Evolutionary conservation across 2,329 filamentous ascomycete species (phyloP).

Genomic region (Scedosporium apiospermum): DNA sequence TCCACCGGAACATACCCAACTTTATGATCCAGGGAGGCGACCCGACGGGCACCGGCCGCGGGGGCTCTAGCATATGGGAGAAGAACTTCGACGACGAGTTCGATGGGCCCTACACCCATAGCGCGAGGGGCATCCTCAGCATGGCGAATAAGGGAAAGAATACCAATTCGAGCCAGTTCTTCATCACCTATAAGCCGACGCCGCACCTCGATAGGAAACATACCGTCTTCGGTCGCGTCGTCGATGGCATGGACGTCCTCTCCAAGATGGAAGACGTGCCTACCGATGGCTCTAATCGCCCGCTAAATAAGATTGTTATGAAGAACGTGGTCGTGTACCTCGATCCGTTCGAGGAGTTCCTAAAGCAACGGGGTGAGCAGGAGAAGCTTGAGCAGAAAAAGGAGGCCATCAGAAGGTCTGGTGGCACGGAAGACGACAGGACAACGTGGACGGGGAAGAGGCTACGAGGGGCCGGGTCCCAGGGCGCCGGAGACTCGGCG

Average conservation of each 20-base stretch:
- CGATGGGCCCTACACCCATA: slow-evolving; percentile 79
- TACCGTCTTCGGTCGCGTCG: slow-evolving; percentile 86
- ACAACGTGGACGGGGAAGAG: slow-evolving; percentile 96
- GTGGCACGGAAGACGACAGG: slow-evolving; percentile 76
- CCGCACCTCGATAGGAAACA: slow-evolving; percentile 91
- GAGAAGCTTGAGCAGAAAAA: slow-evolving; percentile 49
- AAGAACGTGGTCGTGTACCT: slow-evolving; percentile 78
- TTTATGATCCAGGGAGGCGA: slow-evolving; percentile 99
- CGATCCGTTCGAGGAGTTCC: slow-evolving; percentile 91
- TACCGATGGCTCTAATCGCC: slow-evolving; percentile 66
- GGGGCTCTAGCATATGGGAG: slow-evolving; percentile 86
- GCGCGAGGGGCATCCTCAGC: slow-evolving; percentile 66
- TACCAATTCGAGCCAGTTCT: slow-evolving; percentile 91
- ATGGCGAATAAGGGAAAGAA: slow-evolving; percentile 99
- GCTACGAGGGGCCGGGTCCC: slow-evolving; percentile 57
- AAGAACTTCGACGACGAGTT: slow-evolving; percentile 93
- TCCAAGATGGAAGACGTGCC: slow-evolving; percentile 67
- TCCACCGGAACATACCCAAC: slow-evolving; percentile 88
- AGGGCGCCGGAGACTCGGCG: slow-evolving; percentile 32
- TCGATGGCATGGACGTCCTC: slow-evolving; percentile 65
- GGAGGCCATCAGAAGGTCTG: slow-evolving; percentile 52
- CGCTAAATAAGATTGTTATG: slow-evolving; percentile 70
- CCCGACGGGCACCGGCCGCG: slow-evolving; percentile 81
- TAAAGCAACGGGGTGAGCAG: slow-evolving; percentile 59
- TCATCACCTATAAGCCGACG: slow-evolving; percentile 78